phyloP scores from a whole-genome alignment of 2,329 filamentous ascomycete species.

The Alternaria solani region DNA sequence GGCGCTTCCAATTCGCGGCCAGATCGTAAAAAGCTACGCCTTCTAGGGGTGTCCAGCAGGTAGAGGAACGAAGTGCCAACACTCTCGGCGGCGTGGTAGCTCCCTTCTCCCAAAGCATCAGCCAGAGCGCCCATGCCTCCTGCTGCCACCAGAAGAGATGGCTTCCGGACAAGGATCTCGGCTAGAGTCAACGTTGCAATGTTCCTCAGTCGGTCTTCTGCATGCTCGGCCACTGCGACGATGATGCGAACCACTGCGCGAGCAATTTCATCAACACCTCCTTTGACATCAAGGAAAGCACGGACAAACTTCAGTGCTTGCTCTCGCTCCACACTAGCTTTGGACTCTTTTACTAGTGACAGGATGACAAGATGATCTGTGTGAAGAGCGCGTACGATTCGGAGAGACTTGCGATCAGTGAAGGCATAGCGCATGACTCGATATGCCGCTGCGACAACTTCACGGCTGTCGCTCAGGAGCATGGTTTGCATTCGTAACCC shows the following conservation, averaged over 20 bases:
- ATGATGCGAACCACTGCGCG: conserved; percentile 87
- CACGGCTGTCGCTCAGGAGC: conserved; percentile 92
- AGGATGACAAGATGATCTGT: conserved; percentile 92
- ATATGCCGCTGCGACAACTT: conserved; percentile 95
- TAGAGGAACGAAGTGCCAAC: conserved; percentile 88
- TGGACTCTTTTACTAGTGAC: conserved; percentile 93
- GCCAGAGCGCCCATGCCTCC: conserved; percentile 87
- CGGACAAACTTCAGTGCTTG: conserved; percentile 96
- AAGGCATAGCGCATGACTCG: conserved; percentile 93
- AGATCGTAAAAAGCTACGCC: conserved; percentile 81
- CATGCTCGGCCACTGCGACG: conserved; percentile 86
- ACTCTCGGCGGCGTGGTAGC: conserved; percentile 91
- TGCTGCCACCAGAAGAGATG: conserved; percentile 78
- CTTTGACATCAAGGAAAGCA: conserved; percentile 94
- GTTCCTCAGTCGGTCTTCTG: conserved; percentile 82
- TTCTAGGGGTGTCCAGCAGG: conserved; percentile 82
- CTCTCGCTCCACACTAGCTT: conserved; percentile 95
- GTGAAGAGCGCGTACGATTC: conserved; percentile 85
- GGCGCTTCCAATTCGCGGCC: conserved; percentile 86
- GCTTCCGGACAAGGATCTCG: conserved; percentile 88
- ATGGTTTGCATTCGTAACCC: conserved; percentile 93
- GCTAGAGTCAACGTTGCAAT: conserved; percentile 94
- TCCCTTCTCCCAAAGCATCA: conserved; percentile 89
- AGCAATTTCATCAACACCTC: conserved; percentile 87
- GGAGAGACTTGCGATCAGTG: conserved; percentile 86